A percentile compares a stretch with the other conserved stretches of the same genome.
Conservation (phyloP, 768 basidiomycete species). For the Dioszegia hungarica region DNA sequence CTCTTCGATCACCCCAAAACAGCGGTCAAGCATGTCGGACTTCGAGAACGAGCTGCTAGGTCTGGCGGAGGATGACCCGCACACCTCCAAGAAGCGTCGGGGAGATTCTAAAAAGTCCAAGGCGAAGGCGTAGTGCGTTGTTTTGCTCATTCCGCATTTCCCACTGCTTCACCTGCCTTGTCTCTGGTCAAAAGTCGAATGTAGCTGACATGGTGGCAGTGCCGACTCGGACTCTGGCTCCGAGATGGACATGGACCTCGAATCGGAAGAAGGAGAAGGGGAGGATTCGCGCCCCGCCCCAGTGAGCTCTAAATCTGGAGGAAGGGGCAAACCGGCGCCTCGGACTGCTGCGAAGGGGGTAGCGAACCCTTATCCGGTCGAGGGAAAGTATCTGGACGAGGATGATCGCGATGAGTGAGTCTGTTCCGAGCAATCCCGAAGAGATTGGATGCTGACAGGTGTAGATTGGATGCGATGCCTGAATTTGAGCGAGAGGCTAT, state of each 20-base stretch:
- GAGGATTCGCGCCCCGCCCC: slow-evolving; percentile 4
- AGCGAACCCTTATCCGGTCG: slow-evolving; percentile 75
- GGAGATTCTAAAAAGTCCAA: not conserved
- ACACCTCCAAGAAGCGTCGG: slow-evolving; percentile 25
- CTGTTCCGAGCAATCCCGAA: not conserved
- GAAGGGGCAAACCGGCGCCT: slow-evolving; percentile 9
- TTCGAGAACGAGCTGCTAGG: slow-evolving; percentile 48
- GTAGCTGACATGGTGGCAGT: slow-evolving; percentile 1
- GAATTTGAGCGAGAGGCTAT: slow-evolving; percentile 88
- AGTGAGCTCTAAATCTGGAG: slow-evolving; percentile 12
- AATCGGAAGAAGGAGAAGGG: slow-evolving; percentile 58
- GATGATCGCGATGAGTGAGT: slow-evolving; percentile 73
- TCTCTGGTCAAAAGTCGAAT: not conserved
- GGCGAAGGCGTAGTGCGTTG: slow-evolving; percentile 27
- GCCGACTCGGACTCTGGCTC: slow-evolving; percentile 52
- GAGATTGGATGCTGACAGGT: not conserved
- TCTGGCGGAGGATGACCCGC: slow-evolving; percentile 44
- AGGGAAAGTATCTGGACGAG: slow-evolving; percentile 85
- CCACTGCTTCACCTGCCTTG: not conserved
- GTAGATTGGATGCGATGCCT: slow-evolving; percentile 69
- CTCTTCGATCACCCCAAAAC: too few species aligned
- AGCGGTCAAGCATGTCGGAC: slow-evolving; percentile 46
- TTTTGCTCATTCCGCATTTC: too few species aligned
- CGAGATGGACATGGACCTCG: slow-evolving; percentile 30
- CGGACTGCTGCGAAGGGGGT: slow-evolving; percentile 8